phyloP scores from a whole-genome alignment of 2,329 filamentous ascomycete genomes.

The Dactylellina sp. region DNA sequence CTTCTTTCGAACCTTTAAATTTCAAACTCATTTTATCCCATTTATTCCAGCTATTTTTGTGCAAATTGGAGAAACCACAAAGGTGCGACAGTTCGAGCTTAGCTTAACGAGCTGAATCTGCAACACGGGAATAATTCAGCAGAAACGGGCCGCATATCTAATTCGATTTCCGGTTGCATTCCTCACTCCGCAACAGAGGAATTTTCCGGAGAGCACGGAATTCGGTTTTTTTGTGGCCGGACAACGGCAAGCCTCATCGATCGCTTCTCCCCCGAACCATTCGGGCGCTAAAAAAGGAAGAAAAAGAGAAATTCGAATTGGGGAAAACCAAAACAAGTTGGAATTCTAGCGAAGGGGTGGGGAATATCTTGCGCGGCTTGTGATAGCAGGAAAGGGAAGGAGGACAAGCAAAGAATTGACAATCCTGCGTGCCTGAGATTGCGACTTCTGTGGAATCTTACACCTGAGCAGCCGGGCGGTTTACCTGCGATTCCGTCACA shows the following conservation, averaged over 20 bases:
- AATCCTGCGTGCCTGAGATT: background rate
- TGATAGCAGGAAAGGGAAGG: slow-evolving; percentile 21
- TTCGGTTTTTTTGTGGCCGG: slow-evolving; percentile 7
- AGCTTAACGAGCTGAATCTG: background rate
- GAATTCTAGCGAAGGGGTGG: slow-evolving; percentile 4
- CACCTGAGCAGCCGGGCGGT: too few species aligned
- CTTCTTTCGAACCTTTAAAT: background rate
- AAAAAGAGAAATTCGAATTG: slow-evolving; percentile 11
- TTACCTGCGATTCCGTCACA: too few species aligned
- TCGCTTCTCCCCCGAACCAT: background rate
- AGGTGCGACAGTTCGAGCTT: slow-evolving; percentile 4
- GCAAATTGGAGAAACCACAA: background rate
- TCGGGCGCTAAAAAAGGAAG: background rate
- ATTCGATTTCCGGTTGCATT: slow-evolving; percentile 9
- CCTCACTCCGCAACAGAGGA: slow-evolving; percentile 13
- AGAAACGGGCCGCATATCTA: background rate
- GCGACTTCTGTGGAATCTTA: background rate
- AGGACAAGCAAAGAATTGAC: slow-evolving; percentile 9
- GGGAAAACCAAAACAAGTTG: slow-evolving; percentile 18
- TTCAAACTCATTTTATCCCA: too few species aligned
- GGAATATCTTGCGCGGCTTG: background rate
- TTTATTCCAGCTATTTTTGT: background rate
- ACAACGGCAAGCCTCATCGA: background rate
- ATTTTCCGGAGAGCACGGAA: background rate
- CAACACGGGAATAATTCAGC: slow-evolving; percentile 7